Evolutionary conservation across 2,329 filamentous ascomycete genomes (phyloP), one percentile per base, ranked within the genome.

Genomic region (Fusarium pseudograminearum): DNA sequence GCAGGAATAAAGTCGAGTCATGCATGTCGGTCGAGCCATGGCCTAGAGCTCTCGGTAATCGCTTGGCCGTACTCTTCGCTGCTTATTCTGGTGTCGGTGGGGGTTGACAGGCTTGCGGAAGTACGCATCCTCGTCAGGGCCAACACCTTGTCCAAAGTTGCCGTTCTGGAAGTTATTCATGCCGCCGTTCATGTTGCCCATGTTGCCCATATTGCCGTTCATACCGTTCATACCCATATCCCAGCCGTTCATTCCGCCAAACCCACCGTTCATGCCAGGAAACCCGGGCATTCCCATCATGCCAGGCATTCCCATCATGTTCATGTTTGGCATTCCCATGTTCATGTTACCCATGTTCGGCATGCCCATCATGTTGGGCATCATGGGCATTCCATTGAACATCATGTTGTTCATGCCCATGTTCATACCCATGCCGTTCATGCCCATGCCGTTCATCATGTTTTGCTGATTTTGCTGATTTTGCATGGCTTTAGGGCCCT

Each of bases 61-160:
- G 78, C 93, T 96, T 14, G 94, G 94, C 57, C 96, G 87, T 57
- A 93, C 89, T 73, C 93, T 86, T 70, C 91, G 89, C 74, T 93
- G 90, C 74, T 92, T 88, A 76, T 94, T 93, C 79, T 94, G 91
- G 77, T 96, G 93, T 52, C 96, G 89, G 77, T 97, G 93, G 4
- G 94, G 95, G 77, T 99, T 99, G 67, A 98, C 93, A 0, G 96
- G 96, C 79, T 97, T 95, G 61, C 96, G 89, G 79, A 98, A 97
- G 81, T 99, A 99, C 9, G 96, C 93, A 64, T 94, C 93, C 65
- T 94, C 93, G 61, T 97, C 94, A 58, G 97, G 93, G 69, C 89
- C 89, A 61, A 86, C 90, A 4, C 86, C 85, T 62, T 83, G 82
- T 2, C 79, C 75, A 50, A 85, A 85, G 71, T 82, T 82, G 65